These are phyloP conservation scores for Arthrobotrys conoides DNA, from an alignment of 2,329 filamentous ascomycete species.

Conservation along the genomic window DNA sequence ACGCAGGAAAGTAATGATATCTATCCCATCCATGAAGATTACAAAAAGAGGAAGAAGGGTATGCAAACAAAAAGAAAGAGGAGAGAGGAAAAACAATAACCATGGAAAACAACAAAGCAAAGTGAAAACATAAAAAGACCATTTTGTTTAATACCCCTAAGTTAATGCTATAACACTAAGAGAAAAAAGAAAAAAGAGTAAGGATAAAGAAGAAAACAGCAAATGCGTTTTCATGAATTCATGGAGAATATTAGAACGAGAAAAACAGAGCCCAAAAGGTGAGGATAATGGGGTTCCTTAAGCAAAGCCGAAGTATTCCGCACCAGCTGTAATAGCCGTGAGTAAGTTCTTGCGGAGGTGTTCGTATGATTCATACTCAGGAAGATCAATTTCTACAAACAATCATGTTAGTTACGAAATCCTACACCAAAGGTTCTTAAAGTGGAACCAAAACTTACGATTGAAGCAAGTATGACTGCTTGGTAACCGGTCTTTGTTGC, in stretches of 20 bases:
- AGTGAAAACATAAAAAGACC: slow-evolving; percentile 34
- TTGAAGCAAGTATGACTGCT: slow-evolving; percentile 99
- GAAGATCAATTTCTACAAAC: slow-evolving; percentile 83
- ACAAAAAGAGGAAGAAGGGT: slow-evolving; percentile 51
- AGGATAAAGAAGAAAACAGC: neutral
- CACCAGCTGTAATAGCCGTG: slow-evolving; percentile 97
- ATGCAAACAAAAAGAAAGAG: slow-evolving; percentile 23
- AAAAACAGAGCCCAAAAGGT: slow-evolving; percentile 1
- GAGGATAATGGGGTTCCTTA: slow-evolving; percentile 69
- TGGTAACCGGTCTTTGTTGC: slow-evolving; percentile 93
- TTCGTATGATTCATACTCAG: slow-evolving; percentile 98
- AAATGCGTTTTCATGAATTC: slow-evolving; percentile 14
- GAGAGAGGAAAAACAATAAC: slow-evolving; percentile 13
- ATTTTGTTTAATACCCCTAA: slow-evolving; percentile 61
- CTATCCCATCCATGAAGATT: slow-evolving; percentile 60
- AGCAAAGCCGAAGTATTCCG: slow-evolving; percentile 97
- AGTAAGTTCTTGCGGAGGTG: slow-evolving; percentile 86
- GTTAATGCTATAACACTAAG: slow-evolving; percentile 50
- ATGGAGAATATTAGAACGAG: slow-evolving; percentile 2
- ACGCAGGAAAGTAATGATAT: slow-evolving; percentile 41
- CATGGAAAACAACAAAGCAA: neutral
- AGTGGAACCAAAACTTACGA: slow-evolving; percentile 74
- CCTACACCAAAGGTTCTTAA: slow-evolving; percentile 6
- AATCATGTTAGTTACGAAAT: slow-evolving; percentile 66
- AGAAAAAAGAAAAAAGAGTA: neutral